Evolutionary conservation across 306 rosid genomes (phyloP), one percentile per base, ranked within the genome.

Genomic region (Vigna angularis): DNA sequence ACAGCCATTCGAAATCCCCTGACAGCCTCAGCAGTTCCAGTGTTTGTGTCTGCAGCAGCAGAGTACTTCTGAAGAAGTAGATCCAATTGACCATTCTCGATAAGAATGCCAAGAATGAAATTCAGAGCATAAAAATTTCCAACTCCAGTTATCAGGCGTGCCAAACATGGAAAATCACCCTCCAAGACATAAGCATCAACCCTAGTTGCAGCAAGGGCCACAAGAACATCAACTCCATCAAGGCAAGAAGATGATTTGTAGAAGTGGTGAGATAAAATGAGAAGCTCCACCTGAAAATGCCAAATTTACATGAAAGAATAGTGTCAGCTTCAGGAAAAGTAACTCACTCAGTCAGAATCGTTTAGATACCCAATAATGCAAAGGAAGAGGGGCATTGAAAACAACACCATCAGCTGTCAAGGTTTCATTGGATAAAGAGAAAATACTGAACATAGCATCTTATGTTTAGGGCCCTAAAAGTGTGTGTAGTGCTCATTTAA

Each of bases 201-300:
- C 89, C 97, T 92, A 13, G 97, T 94, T 16, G 98, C 95, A 65
- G 98, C 98, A 82, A 94, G 98, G 83, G 98, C 91, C 65, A 92
- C 98, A 67, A 94, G 98, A 77, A 94, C 98, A 91, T 94, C 98
- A 78, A 92, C 98, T 82, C 98, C 98, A 81, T 94, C 98, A 55
- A 94, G 97, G 90, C 98, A 94, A 79, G 98, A 90, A 32, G 98
- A 94, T 86, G 90, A 91, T 69, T 92, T 94, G 92, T 94, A 92
- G 87, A 94, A 94, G 88, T 94, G 98, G 74, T 92, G 98, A 38
- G 98, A 92, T 72, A 94, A 85, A 83, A 94, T 94, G 72, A 94
- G 94, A 76, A 94, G 98, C 89, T 94, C 98, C 74, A 94, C 98
- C 98, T 94, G 90, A 66, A 86, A 90, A 77, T 74, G 82, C 1